Percentiles rank a stretch among this genome's conserved stretches.
Conservation (phyloP, 768 basidiomycete genomes). For the Scleroderma bovista region DNA sequence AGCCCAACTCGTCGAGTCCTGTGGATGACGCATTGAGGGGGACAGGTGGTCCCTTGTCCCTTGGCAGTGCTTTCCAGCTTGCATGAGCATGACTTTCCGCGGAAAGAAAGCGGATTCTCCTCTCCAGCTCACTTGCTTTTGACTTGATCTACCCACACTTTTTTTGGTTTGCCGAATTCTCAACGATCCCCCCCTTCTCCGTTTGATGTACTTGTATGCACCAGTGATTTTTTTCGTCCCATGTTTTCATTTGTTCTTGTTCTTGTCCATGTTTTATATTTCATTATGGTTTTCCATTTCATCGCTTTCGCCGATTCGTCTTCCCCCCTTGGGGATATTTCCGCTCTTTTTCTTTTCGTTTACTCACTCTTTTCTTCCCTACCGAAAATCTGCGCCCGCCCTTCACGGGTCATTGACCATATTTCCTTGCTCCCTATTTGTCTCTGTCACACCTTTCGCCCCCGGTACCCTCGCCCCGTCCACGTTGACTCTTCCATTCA, state of each 20-base stretch:
- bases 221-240: neutral
- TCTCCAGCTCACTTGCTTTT: neutral
- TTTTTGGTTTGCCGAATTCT: neutral
- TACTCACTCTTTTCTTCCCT: neutral
- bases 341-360: neutral
- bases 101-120: neutral
- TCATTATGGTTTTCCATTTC: neutral
- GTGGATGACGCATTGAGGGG: slow-evolving; percentile 22
- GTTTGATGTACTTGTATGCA: neutral
- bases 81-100: slow-evolving; percentile 28
- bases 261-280: neutral
- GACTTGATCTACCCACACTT: neutral
- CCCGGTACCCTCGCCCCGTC: neutral
- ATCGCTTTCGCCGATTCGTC: neutral
- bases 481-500: too few species aligned
- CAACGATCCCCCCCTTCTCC: neutral
- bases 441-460: neutral
- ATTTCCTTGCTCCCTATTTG: neutral
- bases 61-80: slow-evolving; percentile 74
- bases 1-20: slow-evolving; percentile 33
- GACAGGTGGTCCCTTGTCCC: slow-evolving; percentile 31
- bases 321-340: neutral
- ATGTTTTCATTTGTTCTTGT: neutral
- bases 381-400: neutral
- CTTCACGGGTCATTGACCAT: neutral